Evolutionary conservation across 2,329 filamentous ascomycete species (phyloP), one percentile per base, ranked within the genome.

Genomic region (Ascochyta viciae-villosae): DNA sequence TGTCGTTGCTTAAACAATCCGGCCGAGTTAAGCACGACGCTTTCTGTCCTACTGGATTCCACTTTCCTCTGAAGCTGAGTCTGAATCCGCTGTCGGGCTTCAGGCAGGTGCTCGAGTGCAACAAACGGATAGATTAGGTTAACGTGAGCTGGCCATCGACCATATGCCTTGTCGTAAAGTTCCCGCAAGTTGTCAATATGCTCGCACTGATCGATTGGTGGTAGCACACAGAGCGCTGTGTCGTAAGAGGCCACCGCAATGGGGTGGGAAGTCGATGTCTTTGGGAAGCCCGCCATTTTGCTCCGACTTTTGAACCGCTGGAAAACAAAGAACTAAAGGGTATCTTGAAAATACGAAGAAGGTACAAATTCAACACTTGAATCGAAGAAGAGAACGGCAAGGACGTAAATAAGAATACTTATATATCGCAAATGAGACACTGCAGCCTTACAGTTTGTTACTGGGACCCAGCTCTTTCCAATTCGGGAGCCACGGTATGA

Each of bases 91-190:
- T 77, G 68, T 1, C 75, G 74, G 2, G 82, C 84, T 19, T 68
- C 63, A 1, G 74, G 63, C 2, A 90, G 76, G 8, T 63, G 62
- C 2, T 83, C 79, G 0, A 78, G 73, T 3, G 73, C 68, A 6
- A 88, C 84, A 67, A 89, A 90, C 0, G 87, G 88, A 66, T 89
- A 89, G 22, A 89, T 64, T 24, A 90, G 72, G 62, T 89, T 90
- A 64, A 89, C 68, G 63, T 89, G 87, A 12, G 87, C 84, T 3
- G 87, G 86, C 87, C 88, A 90, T 72, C 80, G 84, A 24, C 77
- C 77, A 61, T 82, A 83, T 0, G 82, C 80, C 57, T 85, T 85
- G 71, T 90, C 87, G 72, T 89, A 87, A 12, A 86, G 75, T n/a
- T 77, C 79, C 40, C 87, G 82, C 3, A 90, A 72, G 13, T 76